Evolutionary conservation across 768 basidiomycete species (phyloP).

Genomic region (Gymnopilus dilepis): DNA sequence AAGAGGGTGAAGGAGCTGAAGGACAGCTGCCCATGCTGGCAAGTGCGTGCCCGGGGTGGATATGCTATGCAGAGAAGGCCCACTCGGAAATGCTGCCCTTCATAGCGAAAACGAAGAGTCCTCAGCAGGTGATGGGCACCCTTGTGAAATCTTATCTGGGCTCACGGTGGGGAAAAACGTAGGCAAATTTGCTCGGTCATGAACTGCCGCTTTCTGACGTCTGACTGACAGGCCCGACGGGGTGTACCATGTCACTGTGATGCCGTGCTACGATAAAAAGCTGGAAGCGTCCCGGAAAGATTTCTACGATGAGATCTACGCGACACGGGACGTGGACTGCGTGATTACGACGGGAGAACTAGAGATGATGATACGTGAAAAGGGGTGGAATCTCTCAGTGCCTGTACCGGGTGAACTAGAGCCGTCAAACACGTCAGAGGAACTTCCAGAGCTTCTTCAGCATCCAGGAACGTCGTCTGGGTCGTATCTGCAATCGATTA

Average conservation of each 20-base stretch:
- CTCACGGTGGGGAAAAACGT: slow-evolving; percentile 68
- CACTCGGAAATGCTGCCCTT: slow-evolving; percentile 94
- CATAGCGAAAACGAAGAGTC: slow-evolving; percentile 86
- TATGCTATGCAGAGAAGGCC: slow-evolving; percentile 98
- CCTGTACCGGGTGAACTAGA: slow-evolving; percentile 60
- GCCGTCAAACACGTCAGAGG: slow-evolving; percentile 11
- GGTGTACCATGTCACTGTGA: slow-evolving; percentile 95
- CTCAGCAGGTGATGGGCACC: slow-evolving; percentile 93
- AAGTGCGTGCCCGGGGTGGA: slow-evolving; percentile 98
- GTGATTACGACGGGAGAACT: slow-evolving; percentile 97
- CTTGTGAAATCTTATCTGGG: slow-evolving; percentile 92
- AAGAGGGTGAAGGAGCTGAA: slow-evolving; percentile 18
- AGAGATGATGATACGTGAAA: slow-evolving; percentile 81
- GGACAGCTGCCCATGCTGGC: slow-evolving; percentile 84
- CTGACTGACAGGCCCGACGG: slow-evolving; percentile 68
- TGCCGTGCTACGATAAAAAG: slow-evolving; percentile 99
- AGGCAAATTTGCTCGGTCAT: slow-evolving; percentile 36
- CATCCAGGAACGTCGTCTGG: slow-evolving; percentile 92
- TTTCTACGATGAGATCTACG: slow-evolving; percentile 82
- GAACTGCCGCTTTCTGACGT: slow-evolving; percentile 6
- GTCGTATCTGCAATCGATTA: slow-evolving; percentile 85
- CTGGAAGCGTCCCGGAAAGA: slow-evolving; percentile 95
- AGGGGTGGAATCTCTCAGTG: slow-evolving; percentile 73
- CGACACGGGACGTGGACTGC: slow-evolving; percentile 94
- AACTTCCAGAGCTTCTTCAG: slow-evolving; percentile 72